Base-by-base conservation (phyloP, 2,329 filamentous ascomycete genomes). In the Coniochaeta prunicola region DNA sequence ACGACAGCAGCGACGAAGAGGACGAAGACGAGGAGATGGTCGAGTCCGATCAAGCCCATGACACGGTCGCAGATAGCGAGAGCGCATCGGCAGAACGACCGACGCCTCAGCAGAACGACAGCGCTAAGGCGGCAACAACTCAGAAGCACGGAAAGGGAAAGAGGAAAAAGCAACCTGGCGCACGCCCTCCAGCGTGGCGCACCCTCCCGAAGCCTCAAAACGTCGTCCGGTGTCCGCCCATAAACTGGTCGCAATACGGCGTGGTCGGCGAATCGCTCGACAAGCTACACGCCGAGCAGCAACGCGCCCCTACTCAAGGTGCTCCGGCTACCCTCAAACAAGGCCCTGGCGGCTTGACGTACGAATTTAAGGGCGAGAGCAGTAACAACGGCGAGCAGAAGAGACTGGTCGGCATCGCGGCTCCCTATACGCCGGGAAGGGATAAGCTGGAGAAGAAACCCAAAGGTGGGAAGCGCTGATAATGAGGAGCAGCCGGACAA, bases 171-270 rank as follows among this genome's bases (percentile, higher is more conserved):
- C 68, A 65, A 24, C 15, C 50, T 24, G 15, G 30, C 26, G 67
- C 65, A 48, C 34, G 48, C 3, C 19, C n/a, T 58, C 57, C 69
- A 33, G 63, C 75, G 2, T 92, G 92, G 76, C 77, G 83, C 2
- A 76, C 75, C 19, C 82, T 97, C 15, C 92, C 92, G 0, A 82
- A 81, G 15, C 85, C 90, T 7, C 93, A 97, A 71, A 89, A 89
- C 65, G 78, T 97, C 0, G 87, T 96, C 28, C 86, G 92, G 42
- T 91, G 88, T 75, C 93, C 93, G 9, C 89, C 91, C 9, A 87
- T 97, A 68, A 96, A 97, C 76, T 97, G 93, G 93, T 85, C 87
- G 13, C 92, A 96, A 69, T 97, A 97, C 72, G 90, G 91, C 65
- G 81, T 97, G n/a, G 86, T 94, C 3, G 92, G 91, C 55, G 88